Evolutionary conservation across 2,329 filamentous ascomycete species (phyloP).

Genomic region (Phoma herbarum): DNA sequence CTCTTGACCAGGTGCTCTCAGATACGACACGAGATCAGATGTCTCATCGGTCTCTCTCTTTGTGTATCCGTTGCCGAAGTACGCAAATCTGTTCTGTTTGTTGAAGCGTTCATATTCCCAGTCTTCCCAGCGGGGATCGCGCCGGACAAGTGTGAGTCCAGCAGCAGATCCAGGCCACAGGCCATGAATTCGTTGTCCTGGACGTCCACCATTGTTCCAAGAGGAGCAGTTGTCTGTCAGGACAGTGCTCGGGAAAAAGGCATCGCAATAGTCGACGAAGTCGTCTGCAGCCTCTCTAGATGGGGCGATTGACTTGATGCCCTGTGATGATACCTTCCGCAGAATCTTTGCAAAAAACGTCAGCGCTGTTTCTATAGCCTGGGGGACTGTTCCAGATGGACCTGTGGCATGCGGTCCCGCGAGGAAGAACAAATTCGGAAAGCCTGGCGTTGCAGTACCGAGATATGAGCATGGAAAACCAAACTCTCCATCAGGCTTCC

Average conservation of each 20-base stretch:
- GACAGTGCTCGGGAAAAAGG: conserved; percentile 60
- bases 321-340: conserved; percentile 71
- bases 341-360: conserved; percentile 72
- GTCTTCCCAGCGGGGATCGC: conserved; percentile 67
- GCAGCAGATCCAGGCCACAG: conserved; percentile 74
- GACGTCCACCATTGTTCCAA: conserved; percentile 72
- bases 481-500: conserved; percentile 63
- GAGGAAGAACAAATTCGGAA: conserved; percentile 73
- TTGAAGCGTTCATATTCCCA: conserved; percentile 63
- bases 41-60: conserved; percentile 63
- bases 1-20: conserved; percentile 61
- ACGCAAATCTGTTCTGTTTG: conserved; percentile 64
- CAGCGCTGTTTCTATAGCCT: conserved; percentile 71
- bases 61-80: conserved; percentile 74
- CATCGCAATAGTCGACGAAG: conserved; percentile 66
- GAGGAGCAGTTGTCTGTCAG: conserved; percentile 71
- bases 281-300: conserved; percentile 69
- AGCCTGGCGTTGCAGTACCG: conserved; percentile 68
- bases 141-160: conserved; percentile 67
- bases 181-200: conserved; percentile 71
- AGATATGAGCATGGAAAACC: conserved; percentile 75
- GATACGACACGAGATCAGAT: conserved; percentile 71
- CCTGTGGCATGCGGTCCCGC: conserved; percentile 58
- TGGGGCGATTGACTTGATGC: conserved; percentile 69
- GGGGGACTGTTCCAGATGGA: conserved; percentile 70